Percentiles rank a stretch among this genome's conserved stretches.
phyloP scores from a whole-genome alignment of 352 stramenopile species.

The Thraustochytrium sp. region DNA sequence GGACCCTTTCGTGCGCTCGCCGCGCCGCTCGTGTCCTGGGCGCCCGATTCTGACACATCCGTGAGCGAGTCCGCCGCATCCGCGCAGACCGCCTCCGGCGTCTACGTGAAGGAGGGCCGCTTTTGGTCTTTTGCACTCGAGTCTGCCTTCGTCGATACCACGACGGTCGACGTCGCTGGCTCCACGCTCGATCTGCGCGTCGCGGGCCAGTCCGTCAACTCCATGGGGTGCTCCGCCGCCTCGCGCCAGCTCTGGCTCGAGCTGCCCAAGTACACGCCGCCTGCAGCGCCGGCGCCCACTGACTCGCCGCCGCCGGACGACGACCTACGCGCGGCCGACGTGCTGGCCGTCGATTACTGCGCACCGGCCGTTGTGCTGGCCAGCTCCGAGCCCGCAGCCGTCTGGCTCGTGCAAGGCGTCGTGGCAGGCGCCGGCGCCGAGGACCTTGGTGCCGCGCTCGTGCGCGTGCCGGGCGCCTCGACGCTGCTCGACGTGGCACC shows the following conservation, averaged over 20 bases:
- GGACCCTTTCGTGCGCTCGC: background rate
- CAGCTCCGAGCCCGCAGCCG: background rate
- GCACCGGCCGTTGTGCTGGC: background rate
- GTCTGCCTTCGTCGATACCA: background rate
- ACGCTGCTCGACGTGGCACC: background rate
- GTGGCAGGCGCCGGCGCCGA: background rate
- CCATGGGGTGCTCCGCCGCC: conserved; percentile 13
- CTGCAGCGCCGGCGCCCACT: background rate
- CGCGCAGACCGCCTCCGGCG: background rate
- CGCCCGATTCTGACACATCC: background rate
- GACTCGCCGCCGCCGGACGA: background rate
- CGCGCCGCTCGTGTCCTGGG: background rate
- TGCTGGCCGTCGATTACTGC: background rate
- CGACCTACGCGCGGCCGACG: background rate
- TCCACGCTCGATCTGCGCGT: background rate
- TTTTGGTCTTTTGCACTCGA: background rate
- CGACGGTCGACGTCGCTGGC: background rate
- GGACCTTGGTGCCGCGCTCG: background rate
- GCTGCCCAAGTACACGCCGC: background rate
- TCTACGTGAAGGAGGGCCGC: background rate
- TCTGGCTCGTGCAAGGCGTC: background rate
- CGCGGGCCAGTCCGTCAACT: conserved; percentile 1
- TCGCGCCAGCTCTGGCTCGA: background rate
- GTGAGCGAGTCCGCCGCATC: no score
- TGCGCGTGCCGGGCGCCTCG: background rate